Evolutionary conservation across 2,329 filamentous ascomycete genomes (phyloP).

Genomic region (Aspergillus neoniger): DNA sequence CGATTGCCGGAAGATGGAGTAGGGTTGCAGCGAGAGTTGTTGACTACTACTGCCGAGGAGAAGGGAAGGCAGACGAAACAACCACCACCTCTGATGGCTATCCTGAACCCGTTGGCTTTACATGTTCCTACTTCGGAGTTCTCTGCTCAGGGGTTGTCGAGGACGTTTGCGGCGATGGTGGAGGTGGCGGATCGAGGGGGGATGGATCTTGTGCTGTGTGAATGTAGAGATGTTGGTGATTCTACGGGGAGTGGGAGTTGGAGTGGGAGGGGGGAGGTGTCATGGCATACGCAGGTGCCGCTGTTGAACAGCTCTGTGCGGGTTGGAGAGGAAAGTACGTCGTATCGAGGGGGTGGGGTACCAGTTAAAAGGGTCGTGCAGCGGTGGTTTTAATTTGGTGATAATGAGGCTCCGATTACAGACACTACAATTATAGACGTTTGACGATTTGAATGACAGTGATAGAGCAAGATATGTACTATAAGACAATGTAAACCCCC

Average conservation of each 20-base stretch:
- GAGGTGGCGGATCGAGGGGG: slow-evolving; percentile 36
- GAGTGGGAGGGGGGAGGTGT: slow-evolving; percentile 28
- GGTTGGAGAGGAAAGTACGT: slow-evolving; percentile 51
- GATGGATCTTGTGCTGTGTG: slow-evolving; percentile 42
- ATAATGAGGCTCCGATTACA: slow-evolving; percentile 30
- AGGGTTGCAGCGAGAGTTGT: neutral
- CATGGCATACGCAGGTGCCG: slow-evolving; percentile 58
- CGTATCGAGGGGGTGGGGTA: slow-evolving; percentile 59
- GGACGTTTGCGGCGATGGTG: slow-evolving; percentile 44
- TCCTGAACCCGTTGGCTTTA: slow-evolving; percentile 45
- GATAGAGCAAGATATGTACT: slow-evolving; percentile 20
- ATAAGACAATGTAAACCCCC: slow-evolving; percentile 27
- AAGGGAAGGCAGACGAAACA: slow-evolving; percentile 9
- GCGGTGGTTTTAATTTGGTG: slow-evolving; percentile 66
- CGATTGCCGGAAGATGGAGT: neutral
- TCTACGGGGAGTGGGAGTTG: slow-evolving; percentile 28
- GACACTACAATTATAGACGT: neutral
- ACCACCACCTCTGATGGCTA: slow-evolving; percentile 33
- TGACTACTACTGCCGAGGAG: neutral
- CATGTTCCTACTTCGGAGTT: slow-evolving; percentile 49
- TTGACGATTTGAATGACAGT: slow-evolving; percentile 7
- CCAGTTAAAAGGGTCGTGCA: slow-evolving; percentile 59
- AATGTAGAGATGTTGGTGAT: slow-evolving; percentile 40
- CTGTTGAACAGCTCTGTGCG: slow-evolving; percentile 61
- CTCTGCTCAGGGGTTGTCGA: slow-evolving; percentile 51